Conservation (phyloP, 2,329 filamentous ascomycete species). For the Paraphoma chrysanthemicola region DNA sequence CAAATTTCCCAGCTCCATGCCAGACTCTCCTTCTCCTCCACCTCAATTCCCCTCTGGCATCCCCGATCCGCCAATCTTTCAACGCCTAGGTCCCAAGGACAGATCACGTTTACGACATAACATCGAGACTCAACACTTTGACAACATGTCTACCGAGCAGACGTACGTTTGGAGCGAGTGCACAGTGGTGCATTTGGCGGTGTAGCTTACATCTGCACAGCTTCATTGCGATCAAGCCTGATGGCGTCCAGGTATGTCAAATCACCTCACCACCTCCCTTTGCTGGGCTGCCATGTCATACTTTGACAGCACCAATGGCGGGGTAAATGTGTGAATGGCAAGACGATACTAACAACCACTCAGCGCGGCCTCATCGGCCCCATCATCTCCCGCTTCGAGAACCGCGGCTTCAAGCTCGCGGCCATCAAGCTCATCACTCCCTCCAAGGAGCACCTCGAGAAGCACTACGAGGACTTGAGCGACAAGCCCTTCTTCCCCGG, state of each 20-base stretch:
- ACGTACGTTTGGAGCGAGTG: slow-evolving; percentile 69
- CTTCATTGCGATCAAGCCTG: slow-evolving; percentile 99
- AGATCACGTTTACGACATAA: slow-evolving; percentile 47
- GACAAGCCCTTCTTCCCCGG: slow-evolving; percentile 97
- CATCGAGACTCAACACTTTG: slow-evolving; percentile 41
- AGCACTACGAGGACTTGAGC: slow-evolving; percentile 93
- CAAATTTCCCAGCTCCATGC: slow-evolving; percentile 12
- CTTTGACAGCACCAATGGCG: background rate
- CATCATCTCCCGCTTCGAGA: slow-evolving; percentile 98
- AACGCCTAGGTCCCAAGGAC: slow-evolving; percentile 57
- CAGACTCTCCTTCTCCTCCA: slow-evolving; percentile 16
- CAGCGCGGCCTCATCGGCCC: slow-evolving; percentile 96
- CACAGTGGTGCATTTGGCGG: slow-evolving; percentile 5
- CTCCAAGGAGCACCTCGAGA: slow-evolving; percentile 93
- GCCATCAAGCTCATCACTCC: slow-evolving; percentile 95
- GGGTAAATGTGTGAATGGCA: background rate
- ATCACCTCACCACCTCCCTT: background rate
- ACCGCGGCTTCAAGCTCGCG: slow-evolving; percentile 96
- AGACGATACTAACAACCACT: slow-evolving; percentile 11
- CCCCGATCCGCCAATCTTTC: slow-evolving; percentile 52
- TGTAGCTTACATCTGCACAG: slow-evolving; percentile 58
- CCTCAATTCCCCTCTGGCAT: slow-evolving; percentile 27
- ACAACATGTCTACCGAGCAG: slow-evolving; percentile 74
- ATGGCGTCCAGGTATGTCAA: slow-evolving; percentile 89
- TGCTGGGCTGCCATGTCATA: background rate